Evolutionary conservation across 2,329 filamentous ascomycete species (phyloP), one percentile per base, ranked within the genome.

Genomic region (Neofusicoccum laricinum): DNA sequence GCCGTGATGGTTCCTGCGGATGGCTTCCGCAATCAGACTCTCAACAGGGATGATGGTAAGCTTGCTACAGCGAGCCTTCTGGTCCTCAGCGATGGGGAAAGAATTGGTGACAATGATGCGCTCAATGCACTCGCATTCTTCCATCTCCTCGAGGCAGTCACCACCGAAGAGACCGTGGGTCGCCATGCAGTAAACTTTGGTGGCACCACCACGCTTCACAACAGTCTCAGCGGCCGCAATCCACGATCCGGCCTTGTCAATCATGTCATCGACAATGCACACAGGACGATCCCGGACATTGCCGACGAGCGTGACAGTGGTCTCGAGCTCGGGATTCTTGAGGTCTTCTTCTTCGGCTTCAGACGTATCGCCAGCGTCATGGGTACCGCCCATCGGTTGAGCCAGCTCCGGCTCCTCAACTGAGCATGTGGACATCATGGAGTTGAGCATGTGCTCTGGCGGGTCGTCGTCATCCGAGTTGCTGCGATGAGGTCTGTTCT

Each of bases 201-300:
- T 96, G 1, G 95, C 95, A 49, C 88, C 86, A 68, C 95, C 96
- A 68, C 90, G 88, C 83, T 98, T 98, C 61, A 97, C 91, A 2
- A 97, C 94, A 1, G 93, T 96, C 81, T 99, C 95, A 12, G 95
- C 95, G 6, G 95, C 95, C 5, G 94, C 94, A 69, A 99, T 96
- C 95, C 95, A 99, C 6, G 92, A 97, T 14, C 90, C 92, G 10
- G 93, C 89, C 80, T 97, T 97, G 80, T 99, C 95, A 73, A 99
- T 97, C 91, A 99, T 98, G 76, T 99, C 95, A 76, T 99, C 95
- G 57, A 99, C 91, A 66, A 99, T 93, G 75, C 99, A 90, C 62
- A 98, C 95, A 0, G 92, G 89, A 65, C 92, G 88, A 74, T 92
- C 88, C 73, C 88, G 90, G 66, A 99, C 95, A 71, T 98, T 92